Conservation (phyloP, 164 flowering plant species). For the Stephania yunnanensis region DNA sequence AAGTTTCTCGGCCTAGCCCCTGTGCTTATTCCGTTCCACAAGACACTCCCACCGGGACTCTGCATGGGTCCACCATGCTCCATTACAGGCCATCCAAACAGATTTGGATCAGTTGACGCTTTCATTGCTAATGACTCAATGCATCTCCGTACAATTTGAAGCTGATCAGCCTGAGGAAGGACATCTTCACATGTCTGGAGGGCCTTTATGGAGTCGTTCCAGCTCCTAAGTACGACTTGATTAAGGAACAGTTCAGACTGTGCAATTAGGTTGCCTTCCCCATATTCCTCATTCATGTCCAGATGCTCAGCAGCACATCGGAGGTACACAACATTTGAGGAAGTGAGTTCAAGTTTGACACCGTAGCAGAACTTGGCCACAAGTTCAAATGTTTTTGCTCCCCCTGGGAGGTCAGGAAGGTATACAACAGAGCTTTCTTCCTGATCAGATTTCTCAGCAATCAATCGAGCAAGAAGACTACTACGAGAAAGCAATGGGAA, state of each 20-base stretch:
- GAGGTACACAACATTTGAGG: slow-evolving; percentile 77
- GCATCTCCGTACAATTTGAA: slow-evolving; percentile 61
- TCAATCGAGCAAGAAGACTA: slow-evolving; percentile 69
- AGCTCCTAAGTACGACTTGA: slow-evolving; percentile 63
- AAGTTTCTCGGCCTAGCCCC: slow-evolving; percentile 71
- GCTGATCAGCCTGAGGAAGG: slow-evolving; percentile 69
- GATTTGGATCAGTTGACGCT: slow-evolving; percentile 76
- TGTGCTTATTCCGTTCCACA: slow-evolving; percentile 96
- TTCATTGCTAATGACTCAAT: slow-evolving; percentile 68
- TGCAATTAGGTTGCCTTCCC: slow-evolving; percentile 68
- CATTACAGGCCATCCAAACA: slow-evolving; percentile 82
- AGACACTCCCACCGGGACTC: slow-evolving; percentile 86
- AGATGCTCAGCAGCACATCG: slow-evolving; percentile 83
- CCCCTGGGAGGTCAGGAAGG: slow-evolving; percentile 70
- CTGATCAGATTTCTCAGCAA: slow-evolving; percentile 57
- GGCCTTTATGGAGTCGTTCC: slow-evolving; percentile 85
- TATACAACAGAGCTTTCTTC: slow-evolving; percentile 51
- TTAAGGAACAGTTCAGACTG: slow-evolving; percentile 76
- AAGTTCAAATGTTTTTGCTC: slow-evolving; percentile 78
- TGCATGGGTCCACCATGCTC: slow-evolving; percentile 84
- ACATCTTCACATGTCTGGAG: slow-evolving; percentile 78
- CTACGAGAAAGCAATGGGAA: slow-evolving; percentile 91
- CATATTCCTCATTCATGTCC: slow-evolving; percentile 88
- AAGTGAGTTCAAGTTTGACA: slow-evolving; percentile 81
- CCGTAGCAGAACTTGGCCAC: slow-evolving; percentile 95